Percentiles rank a stretch among this genome's conserved stretches.
These are phyloP conservation scores for Solanum hybrid DNA, from an alignment of 305 asterid genomes.

Conservation along the genomic window DNA sequence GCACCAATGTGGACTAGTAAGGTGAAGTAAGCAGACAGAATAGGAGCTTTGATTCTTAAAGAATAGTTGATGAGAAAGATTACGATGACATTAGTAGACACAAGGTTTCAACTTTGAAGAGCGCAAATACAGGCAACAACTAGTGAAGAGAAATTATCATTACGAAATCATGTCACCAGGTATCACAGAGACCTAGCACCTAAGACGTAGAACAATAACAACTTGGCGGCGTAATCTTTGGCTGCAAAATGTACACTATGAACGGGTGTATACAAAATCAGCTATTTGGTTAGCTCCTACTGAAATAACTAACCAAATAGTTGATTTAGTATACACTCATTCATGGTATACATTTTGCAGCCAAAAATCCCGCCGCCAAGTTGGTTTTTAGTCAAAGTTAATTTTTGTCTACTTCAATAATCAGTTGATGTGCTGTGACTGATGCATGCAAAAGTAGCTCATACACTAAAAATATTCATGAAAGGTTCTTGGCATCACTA, in stretches of 20 bases:
- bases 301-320: slow-evolving; percentile 57
- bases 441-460: neutral
- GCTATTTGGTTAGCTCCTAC: slow-evolving; percentile 58
- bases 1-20: neutral
- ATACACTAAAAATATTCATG: neutral
- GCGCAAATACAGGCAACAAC: neutral
- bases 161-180: neutral
- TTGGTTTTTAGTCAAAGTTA: slow-evolving; percentile 31
- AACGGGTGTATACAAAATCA: slow-evolving; percentile 49
- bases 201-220: slow-evolving; percentile 2
- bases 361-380: slow-evolving; percentile 80
- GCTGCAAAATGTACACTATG: slow-evolving; percentile 53
- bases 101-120: neutral
- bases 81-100: neutral
- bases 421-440: neutral
- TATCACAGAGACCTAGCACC: neutral
- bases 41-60: neutral
- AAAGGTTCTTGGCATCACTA: neutral
- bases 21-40: neutral
- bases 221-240: slow-evolving; percentile 77
- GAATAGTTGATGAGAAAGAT: neutral
- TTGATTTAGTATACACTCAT: slow-evolving; percentile 50
- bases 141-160: neutral
- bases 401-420: neutral
- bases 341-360: slow-evolving; percentile 48